Percentiles rank a stretch among this genome's conserved stretches.
phyloP scores from a whole-genome alignment of 305 asterid species.

The Fraxinus floribunda region DNA sequence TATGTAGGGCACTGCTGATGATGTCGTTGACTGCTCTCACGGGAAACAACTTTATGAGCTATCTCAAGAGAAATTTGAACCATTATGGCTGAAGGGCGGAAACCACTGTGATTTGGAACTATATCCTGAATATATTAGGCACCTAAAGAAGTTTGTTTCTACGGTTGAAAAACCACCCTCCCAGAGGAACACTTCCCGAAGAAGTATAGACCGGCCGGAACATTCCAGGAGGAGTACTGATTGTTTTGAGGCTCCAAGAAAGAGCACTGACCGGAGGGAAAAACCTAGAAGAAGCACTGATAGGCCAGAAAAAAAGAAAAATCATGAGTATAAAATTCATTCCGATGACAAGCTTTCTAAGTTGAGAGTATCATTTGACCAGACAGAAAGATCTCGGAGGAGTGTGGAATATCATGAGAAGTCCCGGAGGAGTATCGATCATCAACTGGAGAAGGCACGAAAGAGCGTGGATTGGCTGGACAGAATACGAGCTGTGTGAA shows the following conservation, averaged over 20 bases:
- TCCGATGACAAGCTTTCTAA: slow-evolving; percentile 66
- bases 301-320: slow-evolving; percentile 46
- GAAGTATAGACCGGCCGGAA: slow-evolving; percentile 64
- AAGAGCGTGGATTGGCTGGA: slow-evolving; percentile 90
- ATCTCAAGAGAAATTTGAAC: slow-evolving; percentile 76
- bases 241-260: slow-evolving; percentile 63
- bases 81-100: slow-evolving; percentile 93
- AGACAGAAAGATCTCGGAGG: slow-evolving; percentile 76
- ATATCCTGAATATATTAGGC: slow-evolving; percentile 82
- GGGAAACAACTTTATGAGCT: slow-evolving; percentile 87
- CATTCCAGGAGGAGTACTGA: slow-evolving; percentile 71
- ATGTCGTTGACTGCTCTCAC: slow-evolving; percentile 88
- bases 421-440: slow-evolving; percentile 71
- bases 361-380: slow-evolving; percentile 56
- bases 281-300: slow-evolving; percentile 74
- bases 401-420: slow-evolving; percentile 79
- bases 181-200: slow-evolving; percentile 51
- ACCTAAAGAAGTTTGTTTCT: slow-evolving; percentile 72
- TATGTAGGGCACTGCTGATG: slow-evolving; percentile 89
- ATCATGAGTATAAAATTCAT: slow-evolving; percentile 56
- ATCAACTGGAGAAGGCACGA: slow-evolving; percentile 65
- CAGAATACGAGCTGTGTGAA: slow-evolving; percentile 60
- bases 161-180: slow-evolving; percentile 68
- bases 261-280: slow-evolving; percentile 81
- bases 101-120: slow-evolving; percentile 89